These are phyloP conservation scores for Ophiostoma ips DNA, from an alignment of 2,329 filamentous ascomycete genomes.

Conservation along the genomic window DNA sequence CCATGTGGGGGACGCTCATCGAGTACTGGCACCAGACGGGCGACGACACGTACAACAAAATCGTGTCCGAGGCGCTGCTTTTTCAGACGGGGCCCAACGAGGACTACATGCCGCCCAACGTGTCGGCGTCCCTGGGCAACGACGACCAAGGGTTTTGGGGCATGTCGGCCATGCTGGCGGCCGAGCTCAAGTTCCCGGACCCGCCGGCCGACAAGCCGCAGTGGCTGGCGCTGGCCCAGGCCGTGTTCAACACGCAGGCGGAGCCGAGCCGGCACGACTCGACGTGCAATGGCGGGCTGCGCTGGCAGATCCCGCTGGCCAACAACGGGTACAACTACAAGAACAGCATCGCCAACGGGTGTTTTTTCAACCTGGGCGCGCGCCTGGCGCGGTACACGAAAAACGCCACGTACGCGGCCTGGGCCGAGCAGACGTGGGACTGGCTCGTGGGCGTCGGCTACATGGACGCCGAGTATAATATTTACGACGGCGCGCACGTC, in stretches of 20 bases:
- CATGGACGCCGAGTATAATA: conserved; percentile 40
- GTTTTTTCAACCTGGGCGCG: conserved; percentile 37
- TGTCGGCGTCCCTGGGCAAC: conserved; percentile 33
- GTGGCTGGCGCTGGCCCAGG: conserved; percentile 42
- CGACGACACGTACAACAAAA: conserved; percentile 37
- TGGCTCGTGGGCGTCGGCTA: conserved; percentile 38
- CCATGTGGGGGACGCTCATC: conserved; percentile 21
- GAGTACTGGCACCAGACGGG: conserved; percentile 27
- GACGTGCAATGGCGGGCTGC: conserved; percentile 46
- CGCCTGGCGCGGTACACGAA: conserved; percentile 48
- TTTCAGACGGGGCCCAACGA: conserved; percentile 31
- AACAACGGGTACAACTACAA: conserved; percentile 55
- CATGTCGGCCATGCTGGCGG: conserved; percentile 40
- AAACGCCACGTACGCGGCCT: conserved; percentile 40
- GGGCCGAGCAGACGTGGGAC: conserved; percentile 41
- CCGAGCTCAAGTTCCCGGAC: conserved; percentile 37
- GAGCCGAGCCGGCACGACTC: conserved; percentile 34
- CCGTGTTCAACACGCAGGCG: conserved; percentile 39
- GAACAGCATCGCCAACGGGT: conserved; percentile 33
- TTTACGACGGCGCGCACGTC: conserved; percentile 43
- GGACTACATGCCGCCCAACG: conserved; percentile 36
- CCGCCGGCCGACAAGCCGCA: conserved; percentile 25
- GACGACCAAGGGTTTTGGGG: conserved; percentile 49
- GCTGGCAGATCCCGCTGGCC: conserved; percentile 51
- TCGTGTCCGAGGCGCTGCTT: conserved; percentile 30